Evolutionary conservation across 140 eudicot genomes (phyloP), one percentile per base, ranked within the genome.

Genomic region (Stevia rebaudiana): DNA sequence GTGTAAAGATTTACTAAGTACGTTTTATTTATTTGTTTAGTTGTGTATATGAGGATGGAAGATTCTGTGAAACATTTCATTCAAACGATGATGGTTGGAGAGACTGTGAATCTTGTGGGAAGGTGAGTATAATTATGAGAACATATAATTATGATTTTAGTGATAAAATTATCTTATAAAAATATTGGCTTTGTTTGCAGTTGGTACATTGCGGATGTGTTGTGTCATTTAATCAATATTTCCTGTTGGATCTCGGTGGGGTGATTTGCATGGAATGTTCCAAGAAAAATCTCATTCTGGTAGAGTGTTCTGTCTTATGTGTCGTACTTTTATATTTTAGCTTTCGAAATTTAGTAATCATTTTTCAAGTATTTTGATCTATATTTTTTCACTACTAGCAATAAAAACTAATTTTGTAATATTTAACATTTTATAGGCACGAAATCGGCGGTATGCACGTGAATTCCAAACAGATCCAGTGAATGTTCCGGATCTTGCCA

Each of bases 1-100:
- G n/a, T n/a, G n/a, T n/a, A n/a, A n/a, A n/a, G n/a, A n/a, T 31
- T 49, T 23, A 66, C 42, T 11, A 59, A 52, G 16, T 42, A 0
- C 12, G 16, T 4, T 17, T 17, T 12, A 4, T 13, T 41, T 22
- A 31, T 68, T 30, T 30, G 42, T 55, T 39, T 63, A 88, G 95
- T 52, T 84, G 83, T 78, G 79, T 82, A 25, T 82, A 74, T 15
- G 89, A 80, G 73, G 83, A 80, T 22, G 96, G 96, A 51, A 80
- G 80, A 53, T 88, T 88, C 74, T 88, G 96, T 66, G 94, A 82
- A 71, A 77, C 81, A 15, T 88, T 88, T 78, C 96, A 88, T 74
- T 82, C 87, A 39, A 73, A 53, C 17, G 87, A 88, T 28, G 89
- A 78, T 50, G 96, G 96, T 48, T 88, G 96, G 96, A 84, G 94